Base-by-base conservation (phyloP, 768 basidiomycete species). In the Baorangia bicolor region DNA sequence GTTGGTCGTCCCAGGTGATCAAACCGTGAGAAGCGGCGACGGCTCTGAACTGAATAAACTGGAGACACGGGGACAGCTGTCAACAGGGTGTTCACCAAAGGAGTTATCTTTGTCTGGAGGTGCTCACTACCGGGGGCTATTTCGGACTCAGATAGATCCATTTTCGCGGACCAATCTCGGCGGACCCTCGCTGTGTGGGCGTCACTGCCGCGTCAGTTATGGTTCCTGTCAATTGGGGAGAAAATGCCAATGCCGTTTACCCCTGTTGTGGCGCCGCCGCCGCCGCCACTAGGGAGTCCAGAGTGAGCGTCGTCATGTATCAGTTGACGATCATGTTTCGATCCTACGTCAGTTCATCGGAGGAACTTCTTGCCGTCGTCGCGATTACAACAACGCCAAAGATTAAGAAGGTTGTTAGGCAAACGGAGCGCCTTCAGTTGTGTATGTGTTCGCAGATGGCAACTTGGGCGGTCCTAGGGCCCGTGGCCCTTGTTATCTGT, bases 161-260 rank as follows among this genome's bases (percentile, higher is more conserved):
- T 49, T 45, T 65, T 58, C 41, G 55, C 53, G 41, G 35, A 46
- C 50, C 20, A 33, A 34, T 44, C 38, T 53, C 27, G 34, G 35
- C 25, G 42, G 38, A 37, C 31, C 9, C 31, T 33, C 27, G 34
- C 16, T 48, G 39, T 20, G 44, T 14, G 43, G 12, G 45, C 14
- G 46, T 44, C 16, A 39, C 48, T 23, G 23, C 14, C 11, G 34
- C 28, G 34, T 48, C 40, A 40, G 38, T 28, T 35, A 27, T 21
- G 18, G 38, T 23, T 48, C n/a, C n/a, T n/a, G n/a, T n/a, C 23
- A 14, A 20, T 33, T 45, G 20, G 23, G 13, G 21, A 33, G 49
- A 21, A 5, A 18, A 25, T 13, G 34, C 34, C 16, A 35, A 38
- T 25, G 44, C 28, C 14, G 33, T 28, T 18, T 33, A 9, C 14